Percentiles rank a stretch among this genome's conserved stretches.
Evolutionary conservation across 257 asterid species (phyloP).

Genomic region (Paulownia fortunei): DNA sequence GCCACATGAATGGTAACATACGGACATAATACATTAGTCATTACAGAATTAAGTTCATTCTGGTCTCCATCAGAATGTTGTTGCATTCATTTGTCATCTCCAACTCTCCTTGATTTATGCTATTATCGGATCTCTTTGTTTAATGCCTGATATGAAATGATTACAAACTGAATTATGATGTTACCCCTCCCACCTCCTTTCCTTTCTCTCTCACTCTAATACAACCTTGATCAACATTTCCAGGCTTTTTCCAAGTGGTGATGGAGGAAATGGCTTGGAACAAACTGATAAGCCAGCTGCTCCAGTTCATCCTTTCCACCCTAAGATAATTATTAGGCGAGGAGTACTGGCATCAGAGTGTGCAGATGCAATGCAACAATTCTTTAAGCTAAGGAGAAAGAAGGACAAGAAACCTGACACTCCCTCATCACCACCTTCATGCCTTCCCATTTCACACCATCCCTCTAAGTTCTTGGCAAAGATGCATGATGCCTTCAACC

Average conservation of each 20-base stretch:
- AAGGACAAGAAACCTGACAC: slow-evolving; percentile 60
- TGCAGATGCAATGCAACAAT: slow-evolving; percentile 89
- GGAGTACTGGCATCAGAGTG: slow-evolving; percentile 83
- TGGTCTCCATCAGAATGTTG: background rate
- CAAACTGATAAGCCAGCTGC: slow-evolving; percentile 71
- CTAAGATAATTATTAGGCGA: slow-evolving; percentile 73
- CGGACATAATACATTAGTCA: background rate
- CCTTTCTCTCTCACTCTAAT: background rate
- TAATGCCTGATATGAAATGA: background rate
- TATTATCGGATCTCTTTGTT: background rate
- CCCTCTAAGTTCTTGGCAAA: slow-evolving; percentile 67
- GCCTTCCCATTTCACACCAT: slow-evolving; percentile 63
- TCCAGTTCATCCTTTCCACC: slow-evolving; percentile 96
- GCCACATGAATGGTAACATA: background rate
- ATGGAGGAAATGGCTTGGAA: slow-evolving; percentile 53
- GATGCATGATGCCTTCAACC: slow-evolving; percentile 69
- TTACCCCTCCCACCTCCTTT: background rate
- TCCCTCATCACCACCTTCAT: slow-evolving; percentile 55
- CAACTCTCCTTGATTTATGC: background rate
- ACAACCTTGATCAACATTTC: slow-evolving; percentile 12
- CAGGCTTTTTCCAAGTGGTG: slow-evolving; percentile 92
- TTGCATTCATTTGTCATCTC: background rate
- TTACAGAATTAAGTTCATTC: background rate
- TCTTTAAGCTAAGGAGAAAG: slow-evolving; percentile 82
- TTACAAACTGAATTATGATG: background rate